A percentile compares a stretch with the other conserved stretches of the same genome.
These are phyloP conservation scores for Aspergillus melleus DNA, from an alignment of 2,329 filamentous ascomycete species.

Conservation along the genomic window DNA sequence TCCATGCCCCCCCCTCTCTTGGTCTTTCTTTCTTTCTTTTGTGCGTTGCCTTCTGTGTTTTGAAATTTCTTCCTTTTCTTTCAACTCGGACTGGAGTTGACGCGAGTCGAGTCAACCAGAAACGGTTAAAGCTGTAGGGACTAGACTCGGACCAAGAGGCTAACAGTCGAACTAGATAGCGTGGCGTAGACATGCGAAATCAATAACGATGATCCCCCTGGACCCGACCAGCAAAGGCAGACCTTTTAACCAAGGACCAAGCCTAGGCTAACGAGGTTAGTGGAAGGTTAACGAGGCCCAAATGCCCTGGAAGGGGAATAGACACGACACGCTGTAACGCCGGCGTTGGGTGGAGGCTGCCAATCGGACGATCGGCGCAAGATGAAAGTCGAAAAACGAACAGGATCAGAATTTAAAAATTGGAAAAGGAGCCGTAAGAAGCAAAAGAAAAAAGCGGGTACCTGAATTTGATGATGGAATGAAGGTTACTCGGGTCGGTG, in stretches of 20 bases:
- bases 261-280: neutral
- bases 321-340: slow-evolving; percentile 4
- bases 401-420: neutral
- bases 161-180: neutral
- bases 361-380: neutral
- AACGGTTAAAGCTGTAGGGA: neutral
- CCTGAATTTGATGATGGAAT: neutral
- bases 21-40: no score
- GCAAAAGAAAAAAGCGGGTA: neutral
- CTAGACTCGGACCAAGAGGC: neutral
- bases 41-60: neutral
- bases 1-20: neutral
- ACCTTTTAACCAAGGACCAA: slow-evolving; percentile 1
- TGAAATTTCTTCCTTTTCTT: neutral
- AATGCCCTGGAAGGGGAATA: neutral
- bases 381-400: neutral
- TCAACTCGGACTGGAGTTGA: neutral
- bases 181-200: neutral
- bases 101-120: neutral
- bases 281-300: neutral
- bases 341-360: neutral
- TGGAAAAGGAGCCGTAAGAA: neutral
- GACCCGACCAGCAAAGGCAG: neutral
- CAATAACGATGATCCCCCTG: neutral
- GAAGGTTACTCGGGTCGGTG: neutral